Evolutionary conservation across 2,329 filamentous ascomycete species (phyloP), one percentile per base, ranked within the genome.

Genomic region (Furcasterigmium sp.): DNA sequence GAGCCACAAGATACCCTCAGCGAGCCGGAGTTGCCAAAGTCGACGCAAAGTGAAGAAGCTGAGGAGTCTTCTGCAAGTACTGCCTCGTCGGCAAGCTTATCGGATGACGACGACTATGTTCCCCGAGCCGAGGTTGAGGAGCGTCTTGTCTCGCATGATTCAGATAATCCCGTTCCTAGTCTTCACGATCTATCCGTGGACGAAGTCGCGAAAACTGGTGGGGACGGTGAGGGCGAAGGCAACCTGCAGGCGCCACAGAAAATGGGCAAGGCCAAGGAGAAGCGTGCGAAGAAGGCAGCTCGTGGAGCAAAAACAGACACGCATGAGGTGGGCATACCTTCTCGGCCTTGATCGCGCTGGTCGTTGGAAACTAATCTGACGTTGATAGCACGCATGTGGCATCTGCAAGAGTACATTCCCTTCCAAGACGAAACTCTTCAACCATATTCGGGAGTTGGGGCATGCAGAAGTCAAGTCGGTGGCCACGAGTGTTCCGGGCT

Each of bases 401-500:
- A 60, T 67, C 14, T 80, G 76, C 51, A 57, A 63, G 3, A 62
- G 65, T 45, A 49, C 46, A 1, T 80, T 78, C 44, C 50, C 77
- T 0, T 88, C 84, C 2, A 84, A 81, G 52, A 85, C 78, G 6
- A 82, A 80, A 51, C 64, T 94, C 15, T 91, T 91, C 59, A 69
- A 76, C 41, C 89, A 94, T 60, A 73, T 93, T 45, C 78, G 80
- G 48, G 75, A 82, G 9, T 64, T 77, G 15, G 67, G 67, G 9
- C 87, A 93, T 65, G 85, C 83, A 6, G 76, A 80, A 37, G 42
- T 35, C 62, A 57, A 50, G 45, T 42, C 25, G 37, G 46, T 39
- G 23, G 23, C 19, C 15, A 20, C 18, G 26, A 32, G 4, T 46
- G 28, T 56, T 3, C 50, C 53, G 26, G 69, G 63, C 50, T 71